Evolutionary conservation across 805 yeast genomes (phyloP).

Genomic region (Ogataea trehaloabstinens): DNA sequence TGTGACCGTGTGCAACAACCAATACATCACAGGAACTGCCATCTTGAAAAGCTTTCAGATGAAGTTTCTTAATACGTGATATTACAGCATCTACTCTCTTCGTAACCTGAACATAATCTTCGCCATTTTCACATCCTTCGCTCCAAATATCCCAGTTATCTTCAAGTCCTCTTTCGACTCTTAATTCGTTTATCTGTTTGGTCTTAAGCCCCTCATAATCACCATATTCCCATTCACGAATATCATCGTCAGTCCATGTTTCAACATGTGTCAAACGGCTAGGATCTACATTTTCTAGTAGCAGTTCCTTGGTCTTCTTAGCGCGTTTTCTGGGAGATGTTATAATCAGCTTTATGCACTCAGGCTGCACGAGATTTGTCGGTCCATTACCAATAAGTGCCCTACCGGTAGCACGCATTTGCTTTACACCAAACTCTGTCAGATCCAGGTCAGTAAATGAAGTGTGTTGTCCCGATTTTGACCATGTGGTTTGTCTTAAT

Average conservation of each 20-base stretch:
- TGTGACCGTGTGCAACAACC: slow-evolving; percentile 92
- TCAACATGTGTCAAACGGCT: slow-evolving; percentile 42
- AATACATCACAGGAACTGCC: slow-evolving; percentile 66
- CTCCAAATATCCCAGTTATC: slow-evolving; percentile 77
- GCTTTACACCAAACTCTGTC: slow-evolving; percentile 73
- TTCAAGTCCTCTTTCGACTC: slow-evolving; percentile 56
- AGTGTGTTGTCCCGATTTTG: slow-evolving; percentile 89
- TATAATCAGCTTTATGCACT: slow-evolving; percentile 58
- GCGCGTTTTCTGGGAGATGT: slow-evolving; percentile 86
- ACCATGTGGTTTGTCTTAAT: slow-evolving; percentile 84
- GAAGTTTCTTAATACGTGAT: slow-evolving; percentile 58
- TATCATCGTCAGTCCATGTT: slow-evolving; percentile 56
- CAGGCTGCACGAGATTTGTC: slow-evolving; percentile 58
- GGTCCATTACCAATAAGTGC: slow-evolving; percentile 59
- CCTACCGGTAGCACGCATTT: slow-evolving; percentile 72
- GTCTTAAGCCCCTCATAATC: slow-evolving; percentile 87
- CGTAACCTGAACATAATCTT: slow-evolving; percentile 62
- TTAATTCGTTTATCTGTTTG: slow-evolving; percentile 57
- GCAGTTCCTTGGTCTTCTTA: slow-evolving; percentile 63
- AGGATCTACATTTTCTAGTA: slow-evolving; percentile 49
- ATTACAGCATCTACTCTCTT: slow-evolving; percentile 72
- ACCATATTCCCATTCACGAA: slow-evolving; percentile 96
- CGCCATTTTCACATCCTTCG: slow-evolving; percentile 94
- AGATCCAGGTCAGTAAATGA: slow-evolving; percentile 79
- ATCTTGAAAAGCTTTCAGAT: slow-evolving; percentile 48